Base-by-base conservation (phyloP, 495 filamentous ascomycete genomes). In the Hypoxylon intermedium region DNA sequence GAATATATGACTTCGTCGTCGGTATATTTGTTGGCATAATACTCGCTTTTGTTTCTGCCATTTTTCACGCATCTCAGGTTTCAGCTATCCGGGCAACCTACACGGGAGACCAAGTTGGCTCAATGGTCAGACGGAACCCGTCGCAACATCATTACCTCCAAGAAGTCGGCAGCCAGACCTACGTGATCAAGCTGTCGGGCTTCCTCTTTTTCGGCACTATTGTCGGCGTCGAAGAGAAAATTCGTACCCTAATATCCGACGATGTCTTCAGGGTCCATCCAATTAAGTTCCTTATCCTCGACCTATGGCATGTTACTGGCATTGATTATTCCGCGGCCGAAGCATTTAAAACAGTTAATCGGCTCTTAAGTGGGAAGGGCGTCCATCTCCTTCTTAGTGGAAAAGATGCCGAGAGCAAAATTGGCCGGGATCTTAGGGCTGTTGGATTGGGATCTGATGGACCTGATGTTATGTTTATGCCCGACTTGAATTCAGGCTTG, bases 191-290 rank as follows among this genome's bases (percentile, higher is more conserved):
- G 72, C 82, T 98, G 20, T 86, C 88, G 9, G 93, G 94, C 1
- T 97, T 91, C 60, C 82, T 98, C 6, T 98, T 98, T 77, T 98
- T 98, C 63, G 94, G 94, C 5, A 97, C 93, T 0, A 97, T 98
- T 48, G 92, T 97, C 23, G 88, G 88, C 26, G 92, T 98, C 2
- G 94, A 98, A 73, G 88, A 89, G 50, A 87, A 88, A 48, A 90
- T 97, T 67, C 83, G 92, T 16, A 83, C 79, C 1, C 75, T 97
- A 44, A 87, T 98, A 24, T 84, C 91, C 34, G 91, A 94, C 16
- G 86, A 96, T 42, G 82, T 85, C 1, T 97, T 96, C 72, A 76
- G 76, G 30, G 68, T 78, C 41, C 85, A 84, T 20, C 93, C 92
- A 0, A 96, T 97, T 65, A 86, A 89, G 55, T 98, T 89, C 71